Conservation (phyloP, 2,329 filamentous ascomycete species). For the Shiraia bambusicola region DNA sequence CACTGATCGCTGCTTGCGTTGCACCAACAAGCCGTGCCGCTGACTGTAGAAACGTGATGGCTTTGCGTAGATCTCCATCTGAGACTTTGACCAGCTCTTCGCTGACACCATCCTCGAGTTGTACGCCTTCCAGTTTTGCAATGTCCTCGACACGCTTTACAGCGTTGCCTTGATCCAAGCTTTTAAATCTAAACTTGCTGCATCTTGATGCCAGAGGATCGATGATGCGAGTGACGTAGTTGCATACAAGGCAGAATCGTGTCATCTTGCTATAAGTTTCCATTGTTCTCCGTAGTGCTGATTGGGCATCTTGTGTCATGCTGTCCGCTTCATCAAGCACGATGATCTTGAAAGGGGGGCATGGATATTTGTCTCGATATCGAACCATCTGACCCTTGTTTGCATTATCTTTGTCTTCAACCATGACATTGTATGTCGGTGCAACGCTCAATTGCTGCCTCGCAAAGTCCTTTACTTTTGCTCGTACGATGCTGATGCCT, state of each 20-base stretch:
- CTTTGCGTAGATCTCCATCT: constrained; percentile 92
- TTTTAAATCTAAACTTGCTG: constrained; percentile 98
- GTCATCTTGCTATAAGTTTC: constrained; percentile 97
- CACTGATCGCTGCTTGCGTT: constrained; percentile 23
- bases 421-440: constrained; percentile 63
- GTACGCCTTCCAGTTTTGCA: constrained; percentile 74
- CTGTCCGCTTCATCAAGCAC: constrained; percentile 97
- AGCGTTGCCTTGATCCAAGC: constrained; percentile 82
- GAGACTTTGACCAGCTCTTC: constrained; percentile 83
- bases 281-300: constrained; percentile 91
- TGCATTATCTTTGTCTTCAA: constrained; percentile 41
- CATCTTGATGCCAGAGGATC: constrained; percentile 92
- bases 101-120: constrained; percentile 73
- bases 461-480: constrained; percentile 98
- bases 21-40: constrained; percentile 85
- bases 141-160: constrained; percentile 79
- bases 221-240: constrained; percentile 98
- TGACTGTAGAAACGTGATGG: constrained; percentile 94
- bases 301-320: constrained; percentile 98
- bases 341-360: constrained; percentile 98
- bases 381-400: constrained; percentile 31
- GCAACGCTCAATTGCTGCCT: constrained; percentile 89
- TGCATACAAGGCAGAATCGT: constrained; percentile 95
- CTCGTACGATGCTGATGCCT: constrained; percentile 92
- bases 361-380: constrained; percentile 73